Percentiles rank a stretch among this genome's conserved stretches.
phyloP scores from a whole-genome alignment of 768 basidiomycete species.

The Suillus americanus region DNA sequence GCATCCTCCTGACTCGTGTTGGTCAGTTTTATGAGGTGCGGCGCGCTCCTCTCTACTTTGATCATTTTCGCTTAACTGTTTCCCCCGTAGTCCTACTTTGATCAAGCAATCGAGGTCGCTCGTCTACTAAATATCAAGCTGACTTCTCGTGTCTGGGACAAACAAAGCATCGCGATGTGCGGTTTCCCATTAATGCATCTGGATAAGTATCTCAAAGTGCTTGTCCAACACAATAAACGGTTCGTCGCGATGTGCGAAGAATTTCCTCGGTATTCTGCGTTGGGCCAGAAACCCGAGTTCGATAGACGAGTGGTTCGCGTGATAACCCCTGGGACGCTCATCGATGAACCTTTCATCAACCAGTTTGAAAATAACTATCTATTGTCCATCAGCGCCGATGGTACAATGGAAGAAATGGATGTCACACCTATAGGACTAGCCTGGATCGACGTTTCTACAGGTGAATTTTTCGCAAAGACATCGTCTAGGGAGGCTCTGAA shows the following conservation, averaged over 20 bases:
- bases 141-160: conserved; percentile 73
- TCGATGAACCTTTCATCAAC: conserved; percentile 87
- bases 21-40: conserved; percentile 93
- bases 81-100: conserved; percentile 79
- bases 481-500: conserved; percentile 54
- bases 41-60: conserved; percentile 11
- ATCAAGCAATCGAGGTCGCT: conserved; percentile 81
- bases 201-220: conserved; percentile 81
- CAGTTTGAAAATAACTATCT: conserved; percentile 90
- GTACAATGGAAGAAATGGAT: conserved; percentile 2
- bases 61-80: conserved; percentile 9
- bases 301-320: conserved; percentile 83
- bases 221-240: conserved; percentile 79
- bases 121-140: conserved; percentile 80
- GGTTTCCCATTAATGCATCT: conserved; percentile 88
- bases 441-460: conserved; percentile 94
- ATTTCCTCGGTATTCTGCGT: conserved; percentile 52
- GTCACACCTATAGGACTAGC: conserved; percentile 61
- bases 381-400: conserved; percentile 53
- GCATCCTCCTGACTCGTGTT: conserved; percentile 86
- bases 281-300: conserved; percentile 58
- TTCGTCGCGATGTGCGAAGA: conserved; percentile 96
- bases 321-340: conserved; percentile 91
- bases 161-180: conserved; percentile 73
- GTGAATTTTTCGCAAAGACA: conserved; percentile 83